Evolutionary conservation across 805 yeast species (phyloP), one percentile per base, ranked within the genome.

Genomic region (Metschnikowia vanudenii): DNA sequence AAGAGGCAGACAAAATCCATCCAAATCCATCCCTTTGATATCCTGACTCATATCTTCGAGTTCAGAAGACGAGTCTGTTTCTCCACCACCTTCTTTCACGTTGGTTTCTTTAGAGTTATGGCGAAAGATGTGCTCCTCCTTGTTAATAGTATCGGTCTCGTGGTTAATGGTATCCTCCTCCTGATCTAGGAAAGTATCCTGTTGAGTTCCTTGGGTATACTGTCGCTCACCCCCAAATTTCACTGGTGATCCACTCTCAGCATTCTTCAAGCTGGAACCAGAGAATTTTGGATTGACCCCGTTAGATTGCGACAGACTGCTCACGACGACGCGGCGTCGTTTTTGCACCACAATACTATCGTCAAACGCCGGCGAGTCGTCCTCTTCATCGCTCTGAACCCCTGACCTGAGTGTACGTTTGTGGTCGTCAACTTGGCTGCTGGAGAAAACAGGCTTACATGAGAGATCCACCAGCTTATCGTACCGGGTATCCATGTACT

Each of bases 341-440:
- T 60, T 61, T 33, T 54, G 58, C 1, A 61, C 58, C 16, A 65
- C 53, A 13, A 68, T 48, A 39, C 63, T 60, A 29, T 68, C 73
- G 3, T 62, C 66, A 38, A 50, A 57, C 43, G 49, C n/a, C 29
- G 16, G 26, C 4, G 46, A 31, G 14, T 32, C 43, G 16, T 9
- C 18, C 4, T 45, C 48, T 18, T 39, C 48, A 20, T 45, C 48
- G 22, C 52, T 41, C 11, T 35, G 41, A 13, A 40, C n/a, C 9
- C 32, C 35, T 7, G 16, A 13, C 16, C 19, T 12, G 12, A 11
- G 45, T 37, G 20, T 18, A 43, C 33, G 37, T 45, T 31, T 49
- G 41, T 18, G 41, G 8, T 26, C 34, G 7, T 47, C 48, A 22
- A 43, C 30, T 31, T 57, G 63, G 39, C 61, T 57, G 46, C 60